phyloP scores from a whole-genome alignment of 2,329 filamentous ascomycete species.

The Fusarium sp. region DNA sequence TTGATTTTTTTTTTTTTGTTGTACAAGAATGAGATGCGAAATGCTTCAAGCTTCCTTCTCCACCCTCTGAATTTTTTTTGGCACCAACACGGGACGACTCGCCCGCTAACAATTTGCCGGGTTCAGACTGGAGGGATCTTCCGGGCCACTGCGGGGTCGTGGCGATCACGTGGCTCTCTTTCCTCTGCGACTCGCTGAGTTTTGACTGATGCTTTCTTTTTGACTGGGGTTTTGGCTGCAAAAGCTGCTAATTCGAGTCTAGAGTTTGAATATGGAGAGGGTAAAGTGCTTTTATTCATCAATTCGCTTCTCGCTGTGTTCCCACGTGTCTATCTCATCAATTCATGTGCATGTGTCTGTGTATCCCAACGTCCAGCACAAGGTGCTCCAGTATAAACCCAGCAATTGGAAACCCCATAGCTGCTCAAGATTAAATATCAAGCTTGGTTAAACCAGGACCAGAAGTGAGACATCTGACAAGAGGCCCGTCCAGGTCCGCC shows the following conservation, averaged over 20 bases:
- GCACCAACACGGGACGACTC: background rate
- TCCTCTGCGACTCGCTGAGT: background rate
- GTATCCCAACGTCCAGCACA: background rate
- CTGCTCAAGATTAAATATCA: background rate
- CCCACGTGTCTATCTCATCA: background rate
- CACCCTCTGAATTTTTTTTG: slow-evolving; percentile 41
- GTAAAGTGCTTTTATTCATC: background rate
- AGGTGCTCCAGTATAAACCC: background rate
- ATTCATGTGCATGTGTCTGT: background rate
- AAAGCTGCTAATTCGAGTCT: background rate
- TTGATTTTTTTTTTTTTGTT: slow-evolving; percentile 10
- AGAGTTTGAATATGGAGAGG: background rate
- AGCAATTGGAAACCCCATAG: background rate
- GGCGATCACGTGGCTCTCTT: slow-evolving; percentile 26
- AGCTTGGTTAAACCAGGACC: background rate
- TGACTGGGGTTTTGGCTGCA: background rate
- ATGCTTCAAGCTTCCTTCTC: slow-evolving; percentile 26
- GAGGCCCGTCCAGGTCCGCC: background rate
- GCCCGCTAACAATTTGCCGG: slow-evolving; percentile 32
- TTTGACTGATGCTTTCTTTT: background rate
- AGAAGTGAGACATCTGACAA: background rate
- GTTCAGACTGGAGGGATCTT: slow-evolving; percentile 31
- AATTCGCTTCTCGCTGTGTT: background rate
- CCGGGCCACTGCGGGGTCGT: slow-evolving; percentile 19
- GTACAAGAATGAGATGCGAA: slow-evolving; percentile 26